Base-by-base conservation (phyloP, 148 eudicot species). In the Bassia scoparia region DNA sequence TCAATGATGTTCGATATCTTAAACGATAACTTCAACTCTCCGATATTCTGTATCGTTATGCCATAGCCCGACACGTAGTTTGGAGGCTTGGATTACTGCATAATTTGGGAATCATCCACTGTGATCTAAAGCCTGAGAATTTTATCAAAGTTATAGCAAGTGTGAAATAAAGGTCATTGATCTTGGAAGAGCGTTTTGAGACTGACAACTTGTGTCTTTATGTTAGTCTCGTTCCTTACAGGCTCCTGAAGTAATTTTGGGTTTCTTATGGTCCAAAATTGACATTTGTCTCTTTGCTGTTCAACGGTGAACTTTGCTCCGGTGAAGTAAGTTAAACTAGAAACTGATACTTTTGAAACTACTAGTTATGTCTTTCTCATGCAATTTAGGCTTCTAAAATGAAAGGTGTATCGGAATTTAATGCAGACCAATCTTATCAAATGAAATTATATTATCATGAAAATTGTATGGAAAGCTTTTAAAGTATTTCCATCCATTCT, bases 231-330 rank as follows among this genome's bases (percentile, higher is more conserved):
- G 99, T 58, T 95, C 99, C 37, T 95, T 91, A 48, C 75, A 97
- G 77, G 99, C 99, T 79, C 99, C 99, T 34, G 99, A 95, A 82
- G 97, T 95, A 68, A 95, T 95, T 68, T 81, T 95, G 38, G 99
- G 99, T 89, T 49, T 87, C 96, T 13, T 95, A 95, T 80, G 99
- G 86, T 81, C 89, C 90, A 89, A 87, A 81, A 92, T 95, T 67
- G 99, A 95, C 79, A 79, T 95, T 7, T 95, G 99, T 95, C 99
- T 62, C 83, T 95, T 53, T 97, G 99, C 49, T 95, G 99, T 76
- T 95, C 72, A 85, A 91, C 78, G 96, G 89, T 18, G 99, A 95
- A 83, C 86, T 95, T 23, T 87, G 83, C 74, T 86, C 92, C 73
- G 97, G 97, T 26, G 94, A 95, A 85, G 98, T 94, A 86, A 72